phyloP scores from a whole-genome alignment of 2,329 filamentous ascomycete species.

The Aspergillus niger region DNA sequence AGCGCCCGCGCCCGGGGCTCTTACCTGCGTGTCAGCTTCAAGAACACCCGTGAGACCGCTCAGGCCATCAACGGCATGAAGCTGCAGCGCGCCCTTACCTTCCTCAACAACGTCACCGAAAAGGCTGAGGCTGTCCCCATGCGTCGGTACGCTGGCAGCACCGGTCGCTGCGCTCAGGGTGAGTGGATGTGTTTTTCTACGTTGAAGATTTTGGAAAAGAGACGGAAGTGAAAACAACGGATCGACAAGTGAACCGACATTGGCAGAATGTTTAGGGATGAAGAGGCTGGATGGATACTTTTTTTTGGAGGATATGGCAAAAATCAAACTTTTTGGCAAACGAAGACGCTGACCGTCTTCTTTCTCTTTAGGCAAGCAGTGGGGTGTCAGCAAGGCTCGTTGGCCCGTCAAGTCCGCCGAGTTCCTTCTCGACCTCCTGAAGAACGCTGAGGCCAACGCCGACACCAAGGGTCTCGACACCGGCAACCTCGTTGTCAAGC shows the following conservation, averaged over 20 bases:
- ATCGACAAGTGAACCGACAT: slow-evolving; percentile 6
- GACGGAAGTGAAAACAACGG: background rate
- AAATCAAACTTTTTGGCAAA: background rate
- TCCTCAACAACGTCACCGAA: slow-evolving; percentile 97
- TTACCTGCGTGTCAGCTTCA: slow-evolving; percentile 99
- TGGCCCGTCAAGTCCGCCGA: slow-evolving; percentile 99
- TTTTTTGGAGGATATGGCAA: background rate
- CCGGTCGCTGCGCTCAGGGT: slow-evolving; percentile 97
- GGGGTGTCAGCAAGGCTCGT: slow-evolving; percentile 95
- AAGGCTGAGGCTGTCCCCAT: slow-evolving; percentile 98
- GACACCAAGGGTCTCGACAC: slow-evolving; percentile 97
- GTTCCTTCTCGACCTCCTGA: slow-evolving; percentile 95
- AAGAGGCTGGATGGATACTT: background rate
- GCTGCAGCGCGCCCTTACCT: slow-evolving; percentile 88
- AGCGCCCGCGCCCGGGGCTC: slow-evolving; percentile 97
- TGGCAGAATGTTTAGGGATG: background rate
- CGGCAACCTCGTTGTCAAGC: slow-evolving; percentile 96
- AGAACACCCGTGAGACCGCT: slow-evolving; percentile 99
- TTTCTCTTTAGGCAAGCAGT: slow-evolving; percentile 79
- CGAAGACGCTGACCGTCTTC: slow-evolving; percentile 11
- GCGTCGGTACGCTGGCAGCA: slow-evolving; percentile 95
- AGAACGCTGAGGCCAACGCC: slow-evolving; percentile 96
- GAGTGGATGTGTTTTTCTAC: slow-evolving; percentile 53
- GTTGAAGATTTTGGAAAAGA: slow-evolving; percentile 8
- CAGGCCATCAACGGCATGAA: slow-evolving; percentile 99